These are phyloP conservation scores for Homolaphlyctis polyrhiza DNA, from an alignment of 371 early-diverging fungal species.

Conservation along the genomic window DNA sequence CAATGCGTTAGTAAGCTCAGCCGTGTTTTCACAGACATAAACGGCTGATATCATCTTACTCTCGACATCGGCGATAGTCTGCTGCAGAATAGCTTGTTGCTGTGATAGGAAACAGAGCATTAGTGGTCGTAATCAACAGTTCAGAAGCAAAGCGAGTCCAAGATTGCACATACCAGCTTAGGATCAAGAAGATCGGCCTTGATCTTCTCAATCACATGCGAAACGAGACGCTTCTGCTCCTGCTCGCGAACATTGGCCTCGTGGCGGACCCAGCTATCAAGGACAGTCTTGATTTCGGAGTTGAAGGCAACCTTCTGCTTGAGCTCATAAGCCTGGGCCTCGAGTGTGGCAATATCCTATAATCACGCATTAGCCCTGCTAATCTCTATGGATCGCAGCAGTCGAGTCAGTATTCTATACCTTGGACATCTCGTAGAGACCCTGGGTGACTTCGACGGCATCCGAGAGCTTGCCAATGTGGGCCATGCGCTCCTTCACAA, in stretches of 20 bases:
- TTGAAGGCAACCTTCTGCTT: constrained; percentile 86
- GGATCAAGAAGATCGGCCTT: constrained; percentile 75
- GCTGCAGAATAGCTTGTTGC: constrained; percentile 55
- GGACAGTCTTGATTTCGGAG: constrained; percentile 77
- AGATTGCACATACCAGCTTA: constrained; percentile 43
- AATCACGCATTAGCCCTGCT: background rate
- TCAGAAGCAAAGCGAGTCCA: background rate
- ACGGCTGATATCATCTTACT: background rate
- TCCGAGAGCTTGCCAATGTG: constrained; percentile 90
- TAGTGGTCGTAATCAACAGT: constrained; percentile 19
- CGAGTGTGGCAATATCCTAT: constrained; percentile 82
- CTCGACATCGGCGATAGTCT: constrained; percentile 50
- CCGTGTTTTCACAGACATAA: background rate
- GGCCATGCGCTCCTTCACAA: constrained; percentile 81
- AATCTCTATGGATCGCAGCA: background rate
- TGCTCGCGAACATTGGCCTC: constrained; percentile 88
- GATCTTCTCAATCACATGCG: constrained; percentile 80
- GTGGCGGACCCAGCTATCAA: constrained; percentile 96
- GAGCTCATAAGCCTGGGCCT: constrained; percentile 88
- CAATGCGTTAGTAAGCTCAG: too few species aligned
- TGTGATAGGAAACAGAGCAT: constrained; percentile 10
- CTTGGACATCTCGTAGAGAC: constrained; percentile 88
- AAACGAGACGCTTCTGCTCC: constrained; percentile 86
- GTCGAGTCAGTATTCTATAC: too few species aligned
- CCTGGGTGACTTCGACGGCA: constrained; percentile 88